phyloP scores from a whole-genome alignment of 2,329 filamentous ascomycete genomes.

The Fusarium nodosum region DNA sequence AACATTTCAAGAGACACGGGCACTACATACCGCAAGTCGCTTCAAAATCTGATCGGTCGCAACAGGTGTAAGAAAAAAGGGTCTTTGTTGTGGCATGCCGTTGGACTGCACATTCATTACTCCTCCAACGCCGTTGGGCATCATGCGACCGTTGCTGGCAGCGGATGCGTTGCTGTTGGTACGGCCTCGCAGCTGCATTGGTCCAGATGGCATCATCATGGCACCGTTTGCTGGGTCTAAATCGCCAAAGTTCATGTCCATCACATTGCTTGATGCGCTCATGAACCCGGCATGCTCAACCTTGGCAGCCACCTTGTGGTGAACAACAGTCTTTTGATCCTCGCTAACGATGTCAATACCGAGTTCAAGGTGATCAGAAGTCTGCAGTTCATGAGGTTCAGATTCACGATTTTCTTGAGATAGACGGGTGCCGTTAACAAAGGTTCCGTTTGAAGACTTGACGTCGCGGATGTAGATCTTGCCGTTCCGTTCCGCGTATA shows the following conservation, averaged over 20 bases:
- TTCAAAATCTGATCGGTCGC: constrained; percentile 97
- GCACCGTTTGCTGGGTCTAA: constrained; percentile 83
- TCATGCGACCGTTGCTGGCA: constrained; percentile 72
- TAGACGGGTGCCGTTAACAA: constrained; percentile 91
- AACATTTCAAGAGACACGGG: background rate
- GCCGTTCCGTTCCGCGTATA: constrained; percentile 87
- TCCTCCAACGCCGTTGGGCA: constrained; percentile 58
- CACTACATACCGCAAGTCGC: constrained; percentile 54
- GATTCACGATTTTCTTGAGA: constrained; percentile 97
- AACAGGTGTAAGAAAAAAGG: constrained; percentile 88
- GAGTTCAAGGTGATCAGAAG: constrained; percentile 91
- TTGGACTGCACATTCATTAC: constrained; percentile 66
- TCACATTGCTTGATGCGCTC: constrained; percentile 77
- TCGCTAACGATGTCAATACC: constrained; percentile 99
- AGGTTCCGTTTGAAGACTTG: constrained; percentile 98
- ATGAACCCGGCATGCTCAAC: constrained; percentile 95
- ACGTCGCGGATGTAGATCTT: constrained; percentile 98
- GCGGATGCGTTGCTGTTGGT: constrained; percentile 76
- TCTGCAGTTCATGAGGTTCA: constrained; percentile 92
- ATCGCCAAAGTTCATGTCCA: constrained; percentile 94
- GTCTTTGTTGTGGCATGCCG: constrained; percentile 78
- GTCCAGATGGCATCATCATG: constrained; percentile 77
- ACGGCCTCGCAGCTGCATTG: constrained; percentile 78
- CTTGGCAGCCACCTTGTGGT: constrained; percentile 97
- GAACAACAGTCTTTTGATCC: constrained; percentile 97